A percentile compares a stretch with the other conserved stretches of the same genome.
Evolutionary conservation across 163 green algal genomes (phyloP).

Genomic region (Scenedesmus sp.): DNA sequence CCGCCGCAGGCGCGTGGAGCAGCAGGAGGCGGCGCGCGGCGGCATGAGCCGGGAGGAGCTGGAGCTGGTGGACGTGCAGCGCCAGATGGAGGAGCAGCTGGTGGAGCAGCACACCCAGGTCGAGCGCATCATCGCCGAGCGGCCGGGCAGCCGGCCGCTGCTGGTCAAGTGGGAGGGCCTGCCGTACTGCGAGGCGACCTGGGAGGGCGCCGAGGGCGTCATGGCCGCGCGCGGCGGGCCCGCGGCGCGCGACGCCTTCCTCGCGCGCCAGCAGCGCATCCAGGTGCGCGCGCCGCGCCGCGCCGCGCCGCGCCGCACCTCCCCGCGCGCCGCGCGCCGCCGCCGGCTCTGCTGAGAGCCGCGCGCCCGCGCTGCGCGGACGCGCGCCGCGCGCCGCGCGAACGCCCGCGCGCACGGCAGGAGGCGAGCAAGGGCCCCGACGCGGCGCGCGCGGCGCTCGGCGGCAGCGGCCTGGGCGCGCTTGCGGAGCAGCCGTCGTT

Average conservation of each 20-base stretch:
- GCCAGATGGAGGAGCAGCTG: constrained; percentile 93
- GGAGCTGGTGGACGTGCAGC: constrained; percentile 89
- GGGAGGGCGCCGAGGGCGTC: constrained; percentile 74
- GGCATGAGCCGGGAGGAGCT: constrained; percentile 77
- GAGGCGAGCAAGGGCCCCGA: constrained; percentile 70
- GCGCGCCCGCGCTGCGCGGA: too few relatives aligned
- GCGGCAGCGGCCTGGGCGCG: constrained; percentile 53
- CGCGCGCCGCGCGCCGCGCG: not conserved
- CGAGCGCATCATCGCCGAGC: constrained; percentile 68
- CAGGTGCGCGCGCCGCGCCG: not conserved
- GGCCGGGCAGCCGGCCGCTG: constrained; percentile 53
- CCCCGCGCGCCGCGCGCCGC: too few relatives aligned
- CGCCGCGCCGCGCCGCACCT: too few relatives aligned
- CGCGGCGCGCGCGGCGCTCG: constrained; percentile 64
- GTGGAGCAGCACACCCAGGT: constrained; percentile 79
- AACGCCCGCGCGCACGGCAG: constrained; percentile 32
- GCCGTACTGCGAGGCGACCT: constrained; percentile 88
- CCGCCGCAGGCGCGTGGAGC: constrained; percentile 81
- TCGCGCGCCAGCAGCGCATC: constrained; percentile 30
- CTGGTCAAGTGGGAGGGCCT: constrained; percentile 91
- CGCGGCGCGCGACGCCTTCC: constrained; percentile 24
- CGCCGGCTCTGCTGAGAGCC: not conserved
- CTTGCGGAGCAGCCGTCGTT: constrained; percentile 82
- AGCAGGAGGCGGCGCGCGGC: constrained; percentile 3
- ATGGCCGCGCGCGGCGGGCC: constrained; percentile 4